A percentile compares a stretch with the other conserved stretches of the same genome.
Evolutionary conservation across 2,329 filamentous ascomycete species (phyloP).

Genomic region (Neospermospora avenae): DNA sequence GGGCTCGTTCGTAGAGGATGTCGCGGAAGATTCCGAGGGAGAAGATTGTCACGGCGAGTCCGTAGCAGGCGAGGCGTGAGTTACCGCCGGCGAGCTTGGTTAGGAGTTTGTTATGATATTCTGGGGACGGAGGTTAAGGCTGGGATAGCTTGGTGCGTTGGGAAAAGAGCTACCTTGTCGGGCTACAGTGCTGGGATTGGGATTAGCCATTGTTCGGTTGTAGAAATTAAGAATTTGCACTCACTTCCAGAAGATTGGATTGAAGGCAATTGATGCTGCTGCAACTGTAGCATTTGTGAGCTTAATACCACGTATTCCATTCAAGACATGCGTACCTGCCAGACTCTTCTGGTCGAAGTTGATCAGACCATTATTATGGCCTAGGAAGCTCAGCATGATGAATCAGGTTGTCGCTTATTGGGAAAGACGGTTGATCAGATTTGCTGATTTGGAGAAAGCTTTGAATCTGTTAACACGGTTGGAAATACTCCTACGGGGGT

Average conservation of each 20-base stretch:
- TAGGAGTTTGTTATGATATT: conserved; percentile 87
- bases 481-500: background rate
- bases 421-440: background rate
- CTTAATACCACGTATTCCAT: conserved; percentile 12
- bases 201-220: conserved; percentile 10
- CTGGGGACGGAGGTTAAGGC: conserved; percentile 44
- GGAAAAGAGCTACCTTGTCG: conserved; percentile 60
- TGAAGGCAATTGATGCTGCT: conserved; percentile 81
- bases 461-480: background rate
- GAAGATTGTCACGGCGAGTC: conserved; percentile 86
- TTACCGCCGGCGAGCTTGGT: conserved; percentile 83
- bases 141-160: conserved; percentile 9
- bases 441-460: background rate
- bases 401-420: background rate
- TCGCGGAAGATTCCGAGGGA: conserved; percentile 86
- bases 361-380: conserved; percentile 39
- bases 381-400: conserved; percentile 30
- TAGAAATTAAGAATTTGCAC: conserved; percentile 37
- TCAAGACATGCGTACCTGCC: conserved; percentile 49
- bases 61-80: conserved; percentile 80
- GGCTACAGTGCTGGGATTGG: conserved; percentile 68
- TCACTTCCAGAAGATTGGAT: conserved; percentile 99
- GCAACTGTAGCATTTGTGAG: conserved; percentile 58
- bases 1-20: conserved; percentile 78
- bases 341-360: conserved; percentile 67